A percentile compares a stretch with the other conserved stretches of the same genome.
Evolutionary conservation across 116 monocot species (phyloP).

Genomic region (Cymodocea nodosa): DNA sequence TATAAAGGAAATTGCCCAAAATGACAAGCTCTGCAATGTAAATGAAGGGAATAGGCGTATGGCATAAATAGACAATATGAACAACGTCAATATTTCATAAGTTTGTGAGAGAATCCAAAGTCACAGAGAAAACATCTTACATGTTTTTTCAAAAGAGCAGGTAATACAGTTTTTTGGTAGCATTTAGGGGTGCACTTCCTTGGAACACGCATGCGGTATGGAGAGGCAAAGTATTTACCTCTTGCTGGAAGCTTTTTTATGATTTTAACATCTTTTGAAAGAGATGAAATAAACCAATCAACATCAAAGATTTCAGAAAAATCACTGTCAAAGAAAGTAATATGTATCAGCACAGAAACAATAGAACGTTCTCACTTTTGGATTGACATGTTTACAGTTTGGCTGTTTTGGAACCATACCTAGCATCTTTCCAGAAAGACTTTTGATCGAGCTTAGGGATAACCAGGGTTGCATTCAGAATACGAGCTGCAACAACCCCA

Average conservation of each 20-base stretch:
- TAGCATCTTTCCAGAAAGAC: conserved; percentile 93
- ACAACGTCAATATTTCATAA: not conserved
- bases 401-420: conserved; percentile 15
- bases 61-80: too few species aligned
- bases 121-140: conserved; percentile 19
- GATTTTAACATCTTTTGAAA: conserved; percentile 62
- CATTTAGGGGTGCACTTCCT: conserved; percentile 67
- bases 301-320: conserved; percentile 84
- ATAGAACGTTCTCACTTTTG: not conserved
- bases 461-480: conserved; percentile 86
- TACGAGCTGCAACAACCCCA: conserved; percentile 83
- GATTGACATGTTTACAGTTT: not conserved
- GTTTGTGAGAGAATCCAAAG: not conserved
- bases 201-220: conserved; percentile 70
- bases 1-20: too few species aligned
- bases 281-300: conserved; percentile 71
- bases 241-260: conserved; percentile 44
- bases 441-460: conserved; percentile 76
- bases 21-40: too few species aligned
- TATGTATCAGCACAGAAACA: not conserved
- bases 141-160: conserved; percentile 55
- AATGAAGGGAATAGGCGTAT: too few species aligned
- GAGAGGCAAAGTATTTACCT: conserved; percentile 31
- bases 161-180: conserved; percentile 56
- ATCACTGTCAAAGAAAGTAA: conserved; percentile 42